Percentiles rank a stretch among this genome's conserved stretches.
Evolutionary conservation across 2,329 filamentous ascomycete genomes (phyloP).

Genomic region (Trichoderma semiorbis): DNA sequence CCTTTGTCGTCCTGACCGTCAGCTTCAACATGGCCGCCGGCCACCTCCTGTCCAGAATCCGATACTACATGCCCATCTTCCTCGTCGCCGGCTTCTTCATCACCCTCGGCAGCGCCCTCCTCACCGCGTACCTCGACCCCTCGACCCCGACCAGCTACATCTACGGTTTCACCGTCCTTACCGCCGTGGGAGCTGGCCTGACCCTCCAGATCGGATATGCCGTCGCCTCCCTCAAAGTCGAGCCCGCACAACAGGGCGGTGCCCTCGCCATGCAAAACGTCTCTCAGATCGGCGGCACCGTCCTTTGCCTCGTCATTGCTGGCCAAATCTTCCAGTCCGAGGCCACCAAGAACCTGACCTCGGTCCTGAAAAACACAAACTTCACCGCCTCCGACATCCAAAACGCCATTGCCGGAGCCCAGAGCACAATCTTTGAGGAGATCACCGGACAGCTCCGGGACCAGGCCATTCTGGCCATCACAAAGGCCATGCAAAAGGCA

Average conservation of each 20-base stretch:
- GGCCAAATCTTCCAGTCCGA: constrained; percentile 34
- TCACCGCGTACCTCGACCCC: constrained; percentile 4
- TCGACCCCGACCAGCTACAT: constrained; percentile 16
- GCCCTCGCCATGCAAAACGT: constrained; percentile 27
- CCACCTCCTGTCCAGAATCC: background rate
- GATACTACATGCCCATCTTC: constrained; percentile 20
- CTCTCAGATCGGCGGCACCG: constrained; percentile 22
- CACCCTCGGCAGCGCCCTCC: constrained; percentile 12
- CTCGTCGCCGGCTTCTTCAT: constrained; percentile 17
- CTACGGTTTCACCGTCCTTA: constrained; percentile 21
- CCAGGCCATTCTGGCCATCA: constrained; percentile 15
- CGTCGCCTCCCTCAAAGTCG: constrained; percentile 22
- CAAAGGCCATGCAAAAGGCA: constrained; percentile 14
- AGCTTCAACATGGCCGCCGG: constrained; percentile 7
- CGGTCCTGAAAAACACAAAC: background rate
- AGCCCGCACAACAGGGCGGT: background rate
- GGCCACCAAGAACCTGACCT: constrained; percentile 3
- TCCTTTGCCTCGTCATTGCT: constrained; percentile 27
- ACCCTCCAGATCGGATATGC: constrained; percentile 29
- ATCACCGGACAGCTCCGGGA: constrained; percentile 4
- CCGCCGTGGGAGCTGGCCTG: constrained; percentile 18
- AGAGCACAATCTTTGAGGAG: constrained; percentile 16
- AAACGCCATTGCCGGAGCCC: constrained; percentile 16
- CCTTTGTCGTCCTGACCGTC: constrained; percentile 11
- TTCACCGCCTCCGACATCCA: constrained; percentile 16